phyloP scores from a whole-genome alignment of 345 rosid genomes.

The Gossypium mustelinum region DNA sequence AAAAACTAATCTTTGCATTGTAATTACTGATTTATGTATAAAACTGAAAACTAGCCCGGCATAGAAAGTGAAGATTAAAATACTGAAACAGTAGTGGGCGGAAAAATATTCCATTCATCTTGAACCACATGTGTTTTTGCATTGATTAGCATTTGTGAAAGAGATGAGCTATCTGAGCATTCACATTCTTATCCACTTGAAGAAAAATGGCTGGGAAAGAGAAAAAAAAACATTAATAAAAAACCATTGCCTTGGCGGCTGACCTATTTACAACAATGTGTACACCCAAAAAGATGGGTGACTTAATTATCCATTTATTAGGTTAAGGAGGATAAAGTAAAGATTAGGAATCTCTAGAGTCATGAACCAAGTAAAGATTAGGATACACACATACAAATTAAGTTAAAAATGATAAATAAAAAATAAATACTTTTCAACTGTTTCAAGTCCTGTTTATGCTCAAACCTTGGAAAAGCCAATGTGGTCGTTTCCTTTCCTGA shows the following conservation, averaged over 20 bases:
- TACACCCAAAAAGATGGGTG: constrained; percentile 18
- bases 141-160: too few species aligned
- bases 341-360: constrained; percentile 20
- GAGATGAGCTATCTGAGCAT: too few species aligned
- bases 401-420: background rate
- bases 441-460: constrained; percentile 43
- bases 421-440: background rate
- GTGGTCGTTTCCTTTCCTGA: constrained; percentile 55
- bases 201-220: too few species aligned
- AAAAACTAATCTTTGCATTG: background rate
- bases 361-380: constrained; percentile 22
- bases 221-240: background rate
- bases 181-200: too few species aligned
- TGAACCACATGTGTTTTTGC: background rate
- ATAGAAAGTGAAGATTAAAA: background rate
- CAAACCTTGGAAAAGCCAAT: constrained; percentile 70
- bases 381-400: constrained; percentile 14
- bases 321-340: constrained; percentile 12
- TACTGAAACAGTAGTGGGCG: background rate
- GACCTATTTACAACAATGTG: constrained; percentile 25
- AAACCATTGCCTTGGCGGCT: background rate
- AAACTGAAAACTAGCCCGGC: background rate
- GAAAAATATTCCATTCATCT: background rate
- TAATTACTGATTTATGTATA: too few species aligned
- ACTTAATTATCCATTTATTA: constrained; percentile 15